phyloP scores from a whole-genome alignment of 2,329 filamentous ascomycete genomes.

The Aspergillus glaucus region DNA sequence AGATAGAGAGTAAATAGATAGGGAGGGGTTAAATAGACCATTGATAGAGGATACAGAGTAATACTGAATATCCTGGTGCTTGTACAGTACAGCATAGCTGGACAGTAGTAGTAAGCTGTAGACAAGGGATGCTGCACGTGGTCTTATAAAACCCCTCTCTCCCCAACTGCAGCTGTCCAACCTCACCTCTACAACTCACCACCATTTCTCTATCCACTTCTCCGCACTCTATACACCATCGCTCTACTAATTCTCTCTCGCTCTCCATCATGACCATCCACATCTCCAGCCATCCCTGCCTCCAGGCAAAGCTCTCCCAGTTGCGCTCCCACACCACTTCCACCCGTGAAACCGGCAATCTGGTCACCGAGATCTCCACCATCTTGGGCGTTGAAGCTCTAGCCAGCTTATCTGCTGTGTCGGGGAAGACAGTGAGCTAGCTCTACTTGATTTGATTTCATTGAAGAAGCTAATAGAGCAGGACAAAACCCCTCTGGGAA shows the following conservation, averaged over 20 bases:
- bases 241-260: not conserved
- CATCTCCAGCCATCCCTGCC: constrained; percentile 77
- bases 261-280: constrained; percentile 44
- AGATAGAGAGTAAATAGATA: too few species aligned
- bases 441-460: not conserved
- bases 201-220: not conserved
- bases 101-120: not conserved
- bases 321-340: constrained; percentile 67
- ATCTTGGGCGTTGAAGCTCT: constrained; percentile 81
- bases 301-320: constrained; percentile 82
- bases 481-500: constrained; percentile 74
- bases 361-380: constrained; percentile 80
- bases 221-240: not conserved
- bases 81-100: not conserved
- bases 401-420: constrained; percentile 44
- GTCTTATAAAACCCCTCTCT: constrained; percentile 1
- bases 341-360: constrained; percentile 68
- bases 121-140: not conserved
- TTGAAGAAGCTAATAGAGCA: constrained; percentile 31
- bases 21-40: too few species aligned
- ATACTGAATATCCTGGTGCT: too few species aligned
- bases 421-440: constrained; percentile 49
- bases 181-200: constrained; percentile 1
- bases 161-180: constrained; percentile 1
- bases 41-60: too few species aligned